These are phyloP conservation scores for Dactylellina sp. DNA, from an alignment of 2,329 filamentous ascomycete species.

Conservation along the genomic window DNA sequence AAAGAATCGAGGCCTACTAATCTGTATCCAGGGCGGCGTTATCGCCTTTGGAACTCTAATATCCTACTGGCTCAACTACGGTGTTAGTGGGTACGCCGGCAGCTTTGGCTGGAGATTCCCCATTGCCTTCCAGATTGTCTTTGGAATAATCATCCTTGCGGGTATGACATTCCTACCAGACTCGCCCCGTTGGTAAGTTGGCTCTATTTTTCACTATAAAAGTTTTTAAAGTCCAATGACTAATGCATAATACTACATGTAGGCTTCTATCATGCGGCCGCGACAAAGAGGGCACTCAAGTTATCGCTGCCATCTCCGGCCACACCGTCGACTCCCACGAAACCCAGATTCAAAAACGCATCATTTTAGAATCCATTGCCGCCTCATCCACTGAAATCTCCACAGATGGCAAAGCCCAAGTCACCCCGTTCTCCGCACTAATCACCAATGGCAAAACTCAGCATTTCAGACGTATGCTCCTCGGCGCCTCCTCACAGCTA, in stretches of 20 bases:
- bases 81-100: constrained; percentile 66
- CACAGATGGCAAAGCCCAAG: constrained; percentile 59
- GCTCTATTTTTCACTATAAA: constrained; percentile 62
- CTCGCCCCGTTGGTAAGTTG: constrained; percentile 67
- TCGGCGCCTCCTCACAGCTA: constrained; percentile 71
- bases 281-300: constrained; percentile 66
- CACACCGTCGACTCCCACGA: constrained; percentile 68
- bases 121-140: constrained; percentile 71
- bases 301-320: constrained; percentile 68
- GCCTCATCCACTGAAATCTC: constrained; percentile 65
- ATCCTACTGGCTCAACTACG: constrained; percentile 73
- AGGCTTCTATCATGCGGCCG: constrained; percentile 66
- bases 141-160: constrained; percentile 71
- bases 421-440: constrained; percentile 67
- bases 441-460: constrained; percentile 74
- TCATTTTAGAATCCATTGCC: constrained; percentile 76
- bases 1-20: constrained; percentile 72
- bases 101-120: constrained; percentile 72
- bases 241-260: not conserved
- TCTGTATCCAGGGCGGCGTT: constrained; percentile 70
- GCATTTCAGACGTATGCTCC: constrained; percentile 74
- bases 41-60: constrained; percentile 68
- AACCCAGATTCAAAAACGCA: constrained; percentile 72
- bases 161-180: constrained; percentile 67
- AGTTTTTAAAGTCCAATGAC: not conserved